Evolutionary conservation across 2,329 filamentous ascomycete species (phyloP).

Genomic region (Colletotrichum lindemuthianum): DNA sequence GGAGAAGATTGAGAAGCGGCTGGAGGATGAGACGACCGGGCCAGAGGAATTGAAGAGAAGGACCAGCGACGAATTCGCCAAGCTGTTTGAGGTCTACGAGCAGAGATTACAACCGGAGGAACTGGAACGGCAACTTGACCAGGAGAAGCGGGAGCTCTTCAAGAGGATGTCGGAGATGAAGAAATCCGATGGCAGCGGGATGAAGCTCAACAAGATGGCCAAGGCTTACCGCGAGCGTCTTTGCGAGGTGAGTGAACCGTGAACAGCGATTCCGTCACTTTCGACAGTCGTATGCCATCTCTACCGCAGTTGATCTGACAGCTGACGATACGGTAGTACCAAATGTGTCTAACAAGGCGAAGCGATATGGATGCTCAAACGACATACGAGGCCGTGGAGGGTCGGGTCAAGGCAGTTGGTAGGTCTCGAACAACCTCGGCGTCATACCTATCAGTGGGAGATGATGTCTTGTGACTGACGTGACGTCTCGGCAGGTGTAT

Average conservation of each 20-base stretch:
- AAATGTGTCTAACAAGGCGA: constrained; percentile 11
- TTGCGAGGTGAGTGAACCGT: background rate
- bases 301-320: too few species aligned
- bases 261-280: too few species aligned
- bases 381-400: constrained; percentile 6
- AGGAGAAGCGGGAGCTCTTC: constrained; percentile 13
- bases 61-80: background rate
- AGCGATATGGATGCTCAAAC: constrained; percentile 14
- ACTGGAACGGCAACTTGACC: background rate
- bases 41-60: background rate
- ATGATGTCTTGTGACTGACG: too few species aligned
- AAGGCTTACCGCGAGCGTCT: constrained; percentile 1
- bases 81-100: background rate
- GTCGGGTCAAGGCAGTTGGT: constrained; percentile 28
- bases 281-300: too few species aligned
- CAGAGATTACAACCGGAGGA: background rate
- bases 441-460: too few species aligned
- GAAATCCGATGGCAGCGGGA: background rate
- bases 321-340: background rate
- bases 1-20: constrained; percentile 11
- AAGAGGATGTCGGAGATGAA: background rate
- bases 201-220: constrained; percentile 24
- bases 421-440: background rate
- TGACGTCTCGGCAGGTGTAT: constrained; percentile 50
- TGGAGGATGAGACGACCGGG: background rate